Evolutionary conservation across 768 basidiomycete species (phyloP).

Genomic region (Omphalotus guepiniiformis): DNA sequence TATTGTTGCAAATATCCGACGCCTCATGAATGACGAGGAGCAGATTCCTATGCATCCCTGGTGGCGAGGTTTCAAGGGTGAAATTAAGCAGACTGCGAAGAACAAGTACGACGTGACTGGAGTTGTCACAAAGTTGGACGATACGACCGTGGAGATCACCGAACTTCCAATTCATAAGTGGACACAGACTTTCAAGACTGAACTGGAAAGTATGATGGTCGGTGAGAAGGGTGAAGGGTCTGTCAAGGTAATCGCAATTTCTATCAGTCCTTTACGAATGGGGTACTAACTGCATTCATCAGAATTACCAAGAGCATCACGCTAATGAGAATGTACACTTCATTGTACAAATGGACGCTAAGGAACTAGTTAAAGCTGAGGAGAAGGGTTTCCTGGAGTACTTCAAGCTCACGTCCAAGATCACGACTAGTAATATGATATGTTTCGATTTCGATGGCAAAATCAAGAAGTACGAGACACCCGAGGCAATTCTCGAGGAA

Average conservation of each 20-base stretch:
- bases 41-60: constrained; percentile 86
- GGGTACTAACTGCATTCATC: constrained; percentile 3
- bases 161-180: constrained; percentile 94
- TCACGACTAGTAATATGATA: constrained; percentile 96
- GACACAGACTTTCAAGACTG: constrained; percentile 91
- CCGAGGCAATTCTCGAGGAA: constrained; percentile 90
- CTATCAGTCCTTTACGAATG: background rate
- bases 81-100: constrained; percentile 75
- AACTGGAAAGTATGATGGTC: constrained; percentile 79
- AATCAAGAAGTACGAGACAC: constrained; percentile 86
- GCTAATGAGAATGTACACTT: constrained; percentile 92
- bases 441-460: constrained; percentile 96
- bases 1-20: constrained; percentile 82
- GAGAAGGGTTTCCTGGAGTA: constrained; percentile 84
- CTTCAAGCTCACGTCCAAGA: constrained; percentile 83
- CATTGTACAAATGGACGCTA: constrained; percentile 71
- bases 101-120: constrained; percentile 86
- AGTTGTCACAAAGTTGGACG: constrained; percentile 67
- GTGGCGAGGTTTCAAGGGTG: constrained; percentile 95
- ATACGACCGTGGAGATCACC: constrained; percentile 90
- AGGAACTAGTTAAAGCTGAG: constrained; percentile 83
- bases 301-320: constrained; percentile 98
- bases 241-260: constrained; percentile 58
- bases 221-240: constrained; percentile 78
- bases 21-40: constrained; percentile 84